phyloP scores from a whole-genome alignment of 2,329 filamentous ascomycete genomes.

The Lachnellula occidentalis region DNA sequence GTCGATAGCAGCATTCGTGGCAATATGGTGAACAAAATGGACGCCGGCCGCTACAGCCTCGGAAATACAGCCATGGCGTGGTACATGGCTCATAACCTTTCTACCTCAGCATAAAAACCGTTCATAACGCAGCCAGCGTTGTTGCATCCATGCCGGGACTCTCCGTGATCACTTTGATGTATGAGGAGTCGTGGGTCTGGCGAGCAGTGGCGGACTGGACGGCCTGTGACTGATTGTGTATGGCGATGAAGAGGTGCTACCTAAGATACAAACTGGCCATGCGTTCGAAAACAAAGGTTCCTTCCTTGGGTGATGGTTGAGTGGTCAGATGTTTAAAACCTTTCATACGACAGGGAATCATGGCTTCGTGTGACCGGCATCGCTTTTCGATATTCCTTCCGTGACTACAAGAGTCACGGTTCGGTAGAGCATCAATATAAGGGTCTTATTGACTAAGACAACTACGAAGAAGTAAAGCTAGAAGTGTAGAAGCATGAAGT shows the following conservation, averaged over 20 bases:
- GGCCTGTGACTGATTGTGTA: neutral
- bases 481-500: no score
- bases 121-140: neutral
- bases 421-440: no score
- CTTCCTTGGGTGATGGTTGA: no score
- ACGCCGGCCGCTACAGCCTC: constrained; percentile 10
- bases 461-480: no score
- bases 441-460: no score
- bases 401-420: no score
- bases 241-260: neutral
- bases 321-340: no score
- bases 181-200: constrained; percentile 4
- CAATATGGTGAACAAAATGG: constrained; percentile 9
- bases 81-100: constrained; percentile 11
- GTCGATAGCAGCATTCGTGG: constrained; percentile 5
- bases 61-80: neutral
- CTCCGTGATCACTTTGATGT: constrained; percentile 12
- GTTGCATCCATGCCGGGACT: constrained; percentile 4
- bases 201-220: constrained; percentile 4
- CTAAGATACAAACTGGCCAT: neutral
- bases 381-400: no score
- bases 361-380: no score
- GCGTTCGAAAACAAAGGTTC: no score
- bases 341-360: no score
- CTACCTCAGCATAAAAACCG: constrained; percentile 1